Evolutionary conservation across 179 eudicot species (phyloP).

Genomic region (Pouteria campechiana): DNA sequence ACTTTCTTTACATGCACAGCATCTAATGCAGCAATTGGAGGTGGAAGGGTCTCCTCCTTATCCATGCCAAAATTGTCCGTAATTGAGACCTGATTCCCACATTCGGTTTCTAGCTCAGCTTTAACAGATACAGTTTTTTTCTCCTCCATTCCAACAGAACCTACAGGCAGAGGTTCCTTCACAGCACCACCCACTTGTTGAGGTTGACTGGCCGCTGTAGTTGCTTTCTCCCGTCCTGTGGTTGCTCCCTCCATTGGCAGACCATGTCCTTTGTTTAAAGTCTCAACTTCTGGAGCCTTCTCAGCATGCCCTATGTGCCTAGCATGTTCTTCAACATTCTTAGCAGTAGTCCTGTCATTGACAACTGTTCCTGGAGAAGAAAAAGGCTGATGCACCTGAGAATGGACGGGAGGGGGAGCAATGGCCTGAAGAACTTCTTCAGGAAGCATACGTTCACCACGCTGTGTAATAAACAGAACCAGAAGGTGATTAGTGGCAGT

Average conservation of each 20-base stretch:
- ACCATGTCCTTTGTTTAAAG: slow-evolving; percentile 21
- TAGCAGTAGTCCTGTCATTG: slow-evolving; percentile 41
- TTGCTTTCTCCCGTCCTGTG: slow-evolving; percentile 45
- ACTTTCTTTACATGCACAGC: slow-evolving; percentile 53
- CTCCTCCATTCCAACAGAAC: slow-evolving; percentile 57
- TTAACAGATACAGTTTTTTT: slow-evolving; percentile 36
- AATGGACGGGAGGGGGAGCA: slow-evolving; percentile 74
- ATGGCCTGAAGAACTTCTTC: slow-evolving; percentile 82
- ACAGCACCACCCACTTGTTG: slow-evolving; percentile 19
- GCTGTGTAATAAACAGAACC: slow-evolving; percentile 29
- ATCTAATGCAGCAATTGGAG: slow-evolving; percentile 38
- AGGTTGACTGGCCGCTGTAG: slow-evolving; percentile 15
- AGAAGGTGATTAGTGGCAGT: slow-evolving; percentile 1
- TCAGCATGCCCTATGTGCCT: slow-evolving; percentile 38
- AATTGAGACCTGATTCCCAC: slow-evolving; percentile 22
- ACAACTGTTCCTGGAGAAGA: slow-evolving; percentile 29
- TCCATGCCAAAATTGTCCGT: slow-evolving; percentile 34
- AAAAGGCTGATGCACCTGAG: slow-evolving; percentile 39
- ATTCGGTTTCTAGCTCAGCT: slow-evolving; percentile 53
- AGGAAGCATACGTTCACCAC: slow-evolving; percentile 90
- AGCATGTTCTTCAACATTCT: slow-evolving; percentile 31
- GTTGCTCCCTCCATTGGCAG: slow-evolving; percentile 36
- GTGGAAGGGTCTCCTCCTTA: slow-evolving; percentile 61
- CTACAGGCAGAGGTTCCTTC: slow-evolving; percentile 37
- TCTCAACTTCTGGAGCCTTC: slow-evolving; percentile 33